A percentile compares a stretch with the other conserved stretches of the same genome.
Conservation (phyloP, 2,329 filamentous ascomycete species). For the Fusarium burgessii region DNA sequence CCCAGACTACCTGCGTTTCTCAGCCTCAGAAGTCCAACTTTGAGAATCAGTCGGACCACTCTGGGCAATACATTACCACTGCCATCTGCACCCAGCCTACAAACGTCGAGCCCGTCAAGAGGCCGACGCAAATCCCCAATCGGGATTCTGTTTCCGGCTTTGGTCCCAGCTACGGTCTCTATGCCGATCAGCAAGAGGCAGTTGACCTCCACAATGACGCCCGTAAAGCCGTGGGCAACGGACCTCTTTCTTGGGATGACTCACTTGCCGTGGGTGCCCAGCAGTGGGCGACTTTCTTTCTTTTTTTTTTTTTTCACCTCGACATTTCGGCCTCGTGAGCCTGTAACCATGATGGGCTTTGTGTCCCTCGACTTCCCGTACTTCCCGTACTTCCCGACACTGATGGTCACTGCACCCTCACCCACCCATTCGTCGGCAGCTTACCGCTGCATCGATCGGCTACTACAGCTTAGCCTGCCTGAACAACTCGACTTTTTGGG, state of each 20-base stretch:
- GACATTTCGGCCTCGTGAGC: too few species aligned
- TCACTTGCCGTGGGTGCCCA: not conserved
- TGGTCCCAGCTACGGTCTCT: not conserved
- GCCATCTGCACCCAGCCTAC: not conserved
- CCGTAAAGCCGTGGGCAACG: not conserved
- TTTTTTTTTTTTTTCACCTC: too few species aligned
- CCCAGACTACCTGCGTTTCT: not conserved
- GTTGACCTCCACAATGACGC: not conserved
- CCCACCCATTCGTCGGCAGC: too few species aligned
- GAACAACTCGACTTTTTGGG: too few species aligned
- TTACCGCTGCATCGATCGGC: too few species aligned
- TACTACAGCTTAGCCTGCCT: too few species aligned
- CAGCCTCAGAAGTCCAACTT: not conserved
- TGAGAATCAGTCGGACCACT: fast-evolving
- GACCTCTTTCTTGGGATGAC: not conserved
- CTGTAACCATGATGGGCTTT: too few species aligned
- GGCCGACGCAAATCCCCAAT: fast-evolving
- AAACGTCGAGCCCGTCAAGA: not conserved
- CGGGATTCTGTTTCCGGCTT: not conserved
- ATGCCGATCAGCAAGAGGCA: not conserved
- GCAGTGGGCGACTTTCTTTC: too few species aligned
- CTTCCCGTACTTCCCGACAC: too few species aligned
- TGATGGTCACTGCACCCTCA: too few species aligned
- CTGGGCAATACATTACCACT: not conserved
- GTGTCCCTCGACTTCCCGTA: too few species aligned